Base-by-base conservation (phyloP, 2,329 filamentous ascomycete genomes). In the Aspergillus pseudoglaucus region DNA sequence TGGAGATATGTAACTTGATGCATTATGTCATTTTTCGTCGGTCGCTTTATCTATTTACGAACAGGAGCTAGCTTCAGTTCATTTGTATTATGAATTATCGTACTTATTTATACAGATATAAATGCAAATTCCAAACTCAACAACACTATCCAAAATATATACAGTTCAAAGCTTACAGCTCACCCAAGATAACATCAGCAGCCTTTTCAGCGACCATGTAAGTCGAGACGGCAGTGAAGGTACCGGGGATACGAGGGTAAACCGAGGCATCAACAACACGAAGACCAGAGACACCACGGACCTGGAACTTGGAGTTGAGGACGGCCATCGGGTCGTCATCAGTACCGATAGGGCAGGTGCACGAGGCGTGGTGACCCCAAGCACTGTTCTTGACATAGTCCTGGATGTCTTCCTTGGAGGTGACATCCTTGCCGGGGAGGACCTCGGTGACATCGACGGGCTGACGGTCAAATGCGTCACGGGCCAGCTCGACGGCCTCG, bases 141-240 rank as follows among this genome's bases (percentile, higher is more conserved):
- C 25, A 30, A 30, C 10, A 12, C 12, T 30, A 30, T 30, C 25
- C 25, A 30, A 30, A 4, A 30, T 30, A 30, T 30, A 30, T 30
- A 30, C 2, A 30, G 4, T 7, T 12, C 25, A 30, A 27, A 27
- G 25, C 25, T 30, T 30, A 30, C 12, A 30, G 25, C 10, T 30
- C 25, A 12, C 25, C 25, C 4, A 73, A 46, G 45, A 84, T 82
- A 5, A 74, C 75, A 61, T 82, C 79, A 2, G 78, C 76, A 1
- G 81, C 81, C 70, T 84, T 84, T 69, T 84, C 80, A 1, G 72
- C 73, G 4, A 79, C 68, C 62, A 83, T 79, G 54, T 79, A 81
- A 0, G 74, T 74, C 0, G 78, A 72, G 1, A 76, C 59, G 3
- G 73, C 70, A 22, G 75, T 71, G 55, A 77, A 81, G 46, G 69